Base-by-base conservation (phyloP, 2,329 filamentous ascomycete species). In the Elsinoe necatrix region DNA sequence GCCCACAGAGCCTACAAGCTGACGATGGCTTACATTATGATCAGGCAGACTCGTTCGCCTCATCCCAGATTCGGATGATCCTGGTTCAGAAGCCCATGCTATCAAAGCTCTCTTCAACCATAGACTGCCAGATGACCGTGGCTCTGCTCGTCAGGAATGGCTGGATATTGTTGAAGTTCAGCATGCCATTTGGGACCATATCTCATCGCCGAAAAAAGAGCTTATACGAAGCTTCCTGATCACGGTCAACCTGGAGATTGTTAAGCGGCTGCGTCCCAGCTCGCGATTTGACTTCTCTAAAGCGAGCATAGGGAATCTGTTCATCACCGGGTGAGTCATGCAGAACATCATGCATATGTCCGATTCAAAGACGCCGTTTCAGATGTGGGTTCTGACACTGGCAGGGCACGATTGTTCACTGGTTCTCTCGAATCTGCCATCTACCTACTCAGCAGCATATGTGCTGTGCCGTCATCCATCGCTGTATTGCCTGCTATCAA, bases 381-480 rank as follows among this genome's bases (percentile, higher is more conserved):
- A 31, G 5, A 31, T 11, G 11, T 31, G 29, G 11, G 29, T 43
- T 20, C 54, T 62, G 54, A 63, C 42, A 7, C 21, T n/a, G 12
- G 8, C 0, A 92, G 90, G 0, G 91, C 89, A 0, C 82, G 92
- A 1, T 79, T 97, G 9, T 96, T 96, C 72, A 90, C 89, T 0
- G 92, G 92, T 29, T 92, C 86, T 58, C 92, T 97, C 62, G 93
- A 97, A 69, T 87, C 87, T 5, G 89, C 89, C 41, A 93, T 97
- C 60, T 95, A 95, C 67, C 80, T 97, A 1, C 79, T 97, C 3
- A 87, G 86, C 52, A 87, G 85, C 63, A 88, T 96, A 61, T 95
- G 91, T 66, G 83, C 82, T n/a, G 86, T 97, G 0, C 86, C 89
- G 0, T 79, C 82, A 9, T 78, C 83, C 54, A 83, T 93, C 4